Conservation (phyloP, 1,284 basidiomycete genomes). For the Cutaneotrichosporon sp. region DNA sequence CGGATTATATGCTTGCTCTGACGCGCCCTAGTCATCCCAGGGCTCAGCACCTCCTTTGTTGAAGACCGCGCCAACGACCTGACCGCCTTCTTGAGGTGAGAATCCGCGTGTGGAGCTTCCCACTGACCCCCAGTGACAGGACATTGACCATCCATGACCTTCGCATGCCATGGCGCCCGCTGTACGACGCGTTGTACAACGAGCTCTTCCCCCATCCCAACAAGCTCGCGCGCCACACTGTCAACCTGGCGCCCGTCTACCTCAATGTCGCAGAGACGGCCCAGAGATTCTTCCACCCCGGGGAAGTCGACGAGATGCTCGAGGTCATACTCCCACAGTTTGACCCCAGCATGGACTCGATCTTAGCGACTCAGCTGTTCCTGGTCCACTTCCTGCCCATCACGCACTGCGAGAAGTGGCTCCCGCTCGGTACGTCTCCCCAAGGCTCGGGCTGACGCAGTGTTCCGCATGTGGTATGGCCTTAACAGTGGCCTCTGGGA, state of each 20-base stretch:
- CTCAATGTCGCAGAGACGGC: conserved; percentile 80
- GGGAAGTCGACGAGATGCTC: conserved; percentile 88
- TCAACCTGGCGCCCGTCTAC: conserved; percentile 58
- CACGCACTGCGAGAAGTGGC: conserved; percentile 74
- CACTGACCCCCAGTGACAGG: conserved; percentile 65
- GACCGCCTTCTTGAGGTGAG: conserved; percentile 62
- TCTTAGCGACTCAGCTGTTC: conserved; percentile 77
- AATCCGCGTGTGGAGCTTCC: conserved; percentile 51
- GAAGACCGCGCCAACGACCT: conserved; percentile 57
- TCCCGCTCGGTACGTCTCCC: conserved; percentile 61
- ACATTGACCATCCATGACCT: conserved; percentile 77
- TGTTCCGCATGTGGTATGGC: conserved; percentile 79
- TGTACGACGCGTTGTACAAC: conserved; percentile 75
- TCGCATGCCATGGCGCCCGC: conserved; percentile 82
- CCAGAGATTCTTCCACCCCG: conserved; percentile 86
- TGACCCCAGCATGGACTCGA: conserved; percentile 71
- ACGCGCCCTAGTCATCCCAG: conserved; percentile 56
- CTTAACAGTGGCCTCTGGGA: conserved; percentile 81
- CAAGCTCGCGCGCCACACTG: conserved; percentile 76
- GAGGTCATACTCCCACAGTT: conserved; percentile 64
- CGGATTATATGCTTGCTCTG: background rate
- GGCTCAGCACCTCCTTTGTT: conserved; percentile 57
- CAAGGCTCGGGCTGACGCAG: conserved; percentile 22
- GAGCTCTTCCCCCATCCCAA: conserved; percentile 81
- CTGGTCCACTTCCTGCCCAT: conserved; percentile 77